These are phyloP conservation scores for Xylariales sp. DNA, from an alignment of 2,329 filamentous ascomycete genomes.

Conservation along the genomic window DNA sequence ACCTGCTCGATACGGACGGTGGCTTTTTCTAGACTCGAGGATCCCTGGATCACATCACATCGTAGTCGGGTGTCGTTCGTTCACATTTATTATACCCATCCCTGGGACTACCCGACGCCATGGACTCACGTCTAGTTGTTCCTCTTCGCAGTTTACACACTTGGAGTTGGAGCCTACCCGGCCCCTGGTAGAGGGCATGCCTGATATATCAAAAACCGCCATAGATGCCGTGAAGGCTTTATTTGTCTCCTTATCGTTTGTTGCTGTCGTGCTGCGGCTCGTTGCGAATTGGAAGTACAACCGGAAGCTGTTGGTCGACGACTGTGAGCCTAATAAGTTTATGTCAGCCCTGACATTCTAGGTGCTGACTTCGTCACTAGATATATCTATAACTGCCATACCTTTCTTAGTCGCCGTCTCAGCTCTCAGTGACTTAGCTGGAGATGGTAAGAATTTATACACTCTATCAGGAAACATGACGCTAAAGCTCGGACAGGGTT, in stretches of 20 bases:
- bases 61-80: neutral
- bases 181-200: conserved; percentile 20
- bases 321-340: conserved; percentile 30
- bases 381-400: conserved; percentile 35
- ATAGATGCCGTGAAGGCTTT: conserved; percentile 34
- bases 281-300: conserved; percentile 38
- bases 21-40: conserved; percentile 18
- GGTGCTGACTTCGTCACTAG: conserved; percentile 16
- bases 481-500: conserved; percentile 33
- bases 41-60: conserved; percentile 16
- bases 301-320: conserved; percentile 33
- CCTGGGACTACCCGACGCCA: conserved; percentile 10
- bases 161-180: conserved; percentile 11
- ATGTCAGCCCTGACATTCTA: neutral
- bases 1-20: conserved; percentile 27
- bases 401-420: conserved; percentile 32
- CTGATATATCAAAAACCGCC: conserved; percentile 19
- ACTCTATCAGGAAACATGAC: neutral
- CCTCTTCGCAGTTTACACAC: conserved; percentile 6
- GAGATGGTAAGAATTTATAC: conserved; percentile 29
- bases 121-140: conserved; percentile 18
- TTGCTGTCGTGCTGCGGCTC: conserved; percentile 33
- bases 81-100: conserved; percentile 29
- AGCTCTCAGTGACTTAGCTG: conserved; percentile 29
- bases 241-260: conserved; percentile 26